Percentiles rank a stretch among this genome's conserved stretches.
Evolutionary conservation across 805 yeast species (phyloP).

Genomic region (Komagataella mondaviorum): DNA sequence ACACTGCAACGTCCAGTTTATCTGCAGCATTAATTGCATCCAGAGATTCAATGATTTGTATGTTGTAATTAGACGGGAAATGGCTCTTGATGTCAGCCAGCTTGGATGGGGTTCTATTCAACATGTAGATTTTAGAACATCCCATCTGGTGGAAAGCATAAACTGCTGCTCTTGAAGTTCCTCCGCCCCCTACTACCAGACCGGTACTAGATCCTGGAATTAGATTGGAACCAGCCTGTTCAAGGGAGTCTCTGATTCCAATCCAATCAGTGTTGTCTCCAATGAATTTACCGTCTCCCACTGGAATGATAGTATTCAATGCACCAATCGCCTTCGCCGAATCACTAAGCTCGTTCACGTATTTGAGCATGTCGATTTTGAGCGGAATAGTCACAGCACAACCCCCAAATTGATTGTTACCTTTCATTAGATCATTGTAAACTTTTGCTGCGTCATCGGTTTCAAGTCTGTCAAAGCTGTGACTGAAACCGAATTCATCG

Average conservation of each 20-base stretch:
- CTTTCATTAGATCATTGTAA: constrained; percentile 30
- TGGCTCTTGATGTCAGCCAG: constrained; percentile 40
- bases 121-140: constrained; percentile 58
- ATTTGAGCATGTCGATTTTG: constrained; percentile 66
- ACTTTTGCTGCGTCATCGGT: constrained; percentile 51
- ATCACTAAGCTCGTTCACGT: constrained; percentile 51
- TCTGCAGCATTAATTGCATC: constrained; percentile 31
- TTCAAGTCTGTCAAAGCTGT: constrained; percentile 53
- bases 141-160: constrained; percentile 76
- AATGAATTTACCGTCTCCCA: constrained; percentile 30
- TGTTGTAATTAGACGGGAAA: constrained; percentile 48
- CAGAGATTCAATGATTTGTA: constrained; percentile 38
- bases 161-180: constrained; percentile 91
- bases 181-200: constrained; percentile 91
- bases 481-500: constrained; percentile 63
- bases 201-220: constrained; percentile 28
- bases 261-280: constrained; percentile 97
- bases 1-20: constrained; percentile 47
- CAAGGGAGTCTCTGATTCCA: constrained; percentile 66
- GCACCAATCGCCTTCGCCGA: constrained; percentile 85
- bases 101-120: constrained; percentile 69
- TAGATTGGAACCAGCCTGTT: constrained; percentile 45
- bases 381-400: constrained; percentile 90
- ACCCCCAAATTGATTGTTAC: constrained; percentile 66
- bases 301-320: constrained; percentile 71